Evolutionary conservation across 768 basidiomycete species (phyloP).

Genomic region (Phaffia australis): DNA sequence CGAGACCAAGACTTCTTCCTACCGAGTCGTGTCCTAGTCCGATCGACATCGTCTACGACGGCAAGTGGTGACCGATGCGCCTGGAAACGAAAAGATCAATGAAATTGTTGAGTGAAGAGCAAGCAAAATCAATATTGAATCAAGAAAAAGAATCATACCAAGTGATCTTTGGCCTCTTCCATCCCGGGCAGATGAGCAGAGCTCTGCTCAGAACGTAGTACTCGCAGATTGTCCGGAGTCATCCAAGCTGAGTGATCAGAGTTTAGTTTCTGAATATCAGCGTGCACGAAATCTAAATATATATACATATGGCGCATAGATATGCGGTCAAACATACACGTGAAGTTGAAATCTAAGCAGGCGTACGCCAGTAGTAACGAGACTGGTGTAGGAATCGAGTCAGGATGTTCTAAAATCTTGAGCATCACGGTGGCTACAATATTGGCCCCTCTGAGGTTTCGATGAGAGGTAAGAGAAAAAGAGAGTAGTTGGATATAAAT

Average conservation of each 20-base stretch:
- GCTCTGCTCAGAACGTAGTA: constrained; percentile 78
- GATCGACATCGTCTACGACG: constrained; percentile 64
- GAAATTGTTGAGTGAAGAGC: too few species aligned
- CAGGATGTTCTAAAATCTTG: constrained; percentile 60
- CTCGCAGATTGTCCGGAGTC: constrained; percentile 60
- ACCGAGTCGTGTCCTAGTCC: constrained; percentile 3
- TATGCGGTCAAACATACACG: constrained; percentile 52
- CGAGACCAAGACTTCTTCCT: constrained; percentile 17
- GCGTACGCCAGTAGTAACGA: constrained; percentile 83
- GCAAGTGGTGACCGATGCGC: constrained; percentile 80
- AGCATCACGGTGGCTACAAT: constrained; percentile 74
- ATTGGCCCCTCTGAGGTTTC: constrained; percentile 63
- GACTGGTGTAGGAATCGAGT: constrained; percentile 56
- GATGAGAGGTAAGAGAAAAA: constrained; percentile 10
- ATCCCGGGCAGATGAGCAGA: constrained; percentile 67
- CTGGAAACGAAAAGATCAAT: not conserved
- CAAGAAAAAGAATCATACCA: constrained; percentile 32
- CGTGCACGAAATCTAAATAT: constrained; percentile 76
- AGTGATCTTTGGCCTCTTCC: constrained; percentile 69
- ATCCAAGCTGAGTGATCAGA: constrained; percentile 95
- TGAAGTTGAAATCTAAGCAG: constrained; percentile 93
- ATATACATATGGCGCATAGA: constrained; percentile 73
- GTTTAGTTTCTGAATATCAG: too few species aligned
- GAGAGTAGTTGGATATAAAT: constrained; percentile 1
- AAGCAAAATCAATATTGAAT: not conserved